phyloP scores from a whole-genome alignment of 73 alveolate species.

The Symbiodinium pilosum region DNA sequence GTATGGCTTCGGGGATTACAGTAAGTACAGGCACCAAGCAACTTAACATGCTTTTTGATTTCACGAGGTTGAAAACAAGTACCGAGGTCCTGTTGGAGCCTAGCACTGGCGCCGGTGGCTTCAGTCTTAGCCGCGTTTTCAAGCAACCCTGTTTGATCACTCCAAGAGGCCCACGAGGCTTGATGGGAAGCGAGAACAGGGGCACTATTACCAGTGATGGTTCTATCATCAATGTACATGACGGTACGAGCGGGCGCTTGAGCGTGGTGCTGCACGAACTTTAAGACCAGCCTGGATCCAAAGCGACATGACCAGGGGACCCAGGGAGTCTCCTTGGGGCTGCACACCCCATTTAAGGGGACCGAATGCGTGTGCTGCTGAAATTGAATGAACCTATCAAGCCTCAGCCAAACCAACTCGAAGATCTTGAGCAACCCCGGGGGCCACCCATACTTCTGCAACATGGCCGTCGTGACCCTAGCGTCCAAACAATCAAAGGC shows the following conservation, averaged over 20 bases:
- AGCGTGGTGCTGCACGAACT: neutral
- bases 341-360: neutral
- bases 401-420: neutral
- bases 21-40: neutral
- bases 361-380: slow-evolving; percentile 4
- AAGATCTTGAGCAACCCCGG: neutral
- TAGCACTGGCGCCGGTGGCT: neutral
- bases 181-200: neutral
- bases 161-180: neutral
- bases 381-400: neutral
- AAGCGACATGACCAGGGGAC: neutral
- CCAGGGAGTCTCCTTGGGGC: slow-evolving; percentile 4
- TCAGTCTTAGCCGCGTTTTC: neutral
- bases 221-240: neutral
- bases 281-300: slow-evolving; percentile 7
- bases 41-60: neutral
- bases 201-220: neutral
- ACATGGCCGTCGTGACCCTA: neutral
- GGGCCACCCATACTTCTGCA: neutral
- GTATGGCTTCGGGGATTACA: neutral
- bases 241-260: neutral
- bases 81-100: neutral
- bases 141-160: neutral
- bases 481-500: neutral
- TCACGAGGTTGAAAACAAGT: neutral